These are phyloP conservation scores for Cyberlindnera japonica DNA, from an alignment of 805 yeast genomes.

Conservation along the genomic window DNA sequence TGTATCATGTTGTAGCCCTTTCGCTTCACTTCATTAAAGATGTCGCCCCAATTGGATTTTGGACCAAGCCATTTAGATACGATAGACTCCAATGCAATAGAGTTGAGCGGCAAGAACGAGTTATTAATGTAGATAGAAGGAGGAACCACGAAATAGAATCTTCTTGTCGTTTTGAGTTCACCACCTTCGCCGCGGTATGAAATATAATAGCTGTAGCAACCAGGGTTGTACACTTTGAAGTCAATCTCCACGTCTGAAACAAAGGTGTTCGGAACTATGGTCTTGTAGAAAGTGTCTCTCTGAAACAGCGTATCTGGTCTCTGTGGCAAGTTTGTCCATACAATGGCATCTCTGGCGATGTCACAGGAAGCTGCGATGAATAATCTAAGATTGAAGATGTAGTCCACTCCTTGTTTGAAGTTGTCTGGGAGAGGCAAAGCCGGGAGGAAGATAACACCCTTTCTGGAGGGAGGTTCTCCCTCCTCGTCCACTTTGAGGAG, in stretches of 20 bases:
- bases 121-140: constrained; percentile 63
- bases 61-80: constrained; percentile 91
- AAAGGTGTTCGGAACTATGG: constrained; percentile 52
- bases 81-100: constrained; percentile 78
- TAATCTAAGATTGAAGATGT: constrained; percentile 50
- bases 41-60: constrained; percentile 56
- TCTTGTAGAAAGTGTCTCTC: constrained; percentile 52
- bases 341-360: constrained; percentile 63
- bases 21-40: constrained; percentile 55
- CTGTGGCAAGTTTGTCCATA: constrained; percentile 73
- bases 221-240: constrained; percentile 65
- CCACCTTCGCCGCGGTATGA: constrained; percentile 44
- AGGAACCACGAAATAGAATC: constrained; percentile 73
- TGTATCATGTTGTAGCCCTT: constrained; percentile 96
- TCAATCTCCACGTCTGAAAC: constrained; percentile 59
- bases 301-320: constrained; percentile 41
- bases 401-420: constrained; percentile 36
- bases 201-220: constrained; percentile 73
- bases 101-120: constrained; percentile 63
- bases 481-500: constrained; percentile 32
- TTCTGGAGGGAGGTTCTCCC: constrained; percentile 33
- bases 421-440: constrained; percentile 35
- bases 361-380: constrained; percentile 72
- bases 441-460: constrained; percentile 39
- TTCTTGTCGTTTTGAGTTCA: constrained; percentile 47